These are phyloP conservation scores for Gnomoniopsis smithogilvyi DNA, from an alignment of 2,329 filamentous ascomycete species.

Conservation along the genomic window DNA sequence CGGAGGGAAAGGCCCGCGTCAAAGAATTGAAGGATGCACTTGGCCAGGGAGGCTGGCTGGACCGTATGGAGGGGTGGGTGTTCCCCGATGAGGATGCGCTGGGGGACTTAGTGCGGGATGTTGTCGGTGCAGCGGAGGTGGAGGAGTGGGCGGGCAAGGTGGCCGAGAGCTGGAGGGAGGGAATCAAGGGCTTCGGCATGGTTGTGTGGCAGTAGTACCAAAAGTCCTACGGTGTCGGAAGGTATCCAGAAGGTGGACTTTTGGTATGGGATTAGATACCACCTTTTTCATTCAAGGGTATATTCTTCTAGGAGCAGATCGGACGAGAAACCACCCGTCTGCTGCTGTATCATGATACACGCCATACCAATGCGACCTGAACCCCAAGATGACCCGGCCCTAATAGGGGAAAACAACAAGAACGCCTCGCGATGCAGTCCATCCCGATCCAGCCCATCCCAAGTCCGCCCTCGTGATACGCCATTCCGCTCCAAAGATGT, in stretches of 20 bases:
- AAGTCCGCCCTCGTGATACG: not conserved
- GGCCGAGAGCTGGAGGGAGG: conserved; percentile 36
- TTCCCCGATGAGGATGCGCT: conserved; percentile 25
- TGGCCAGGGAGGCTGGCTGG: conserved; percentile 34
- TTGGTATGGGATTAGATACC: not conserved
- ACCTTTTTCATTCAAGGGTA: not conserved
- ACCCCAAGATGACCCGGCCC: not conserved
- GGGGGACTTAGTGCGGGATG: conserved; percentile 23
- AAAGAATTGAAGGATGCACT: conserved; percentile 29
- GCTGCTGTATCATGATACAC: not conserved
- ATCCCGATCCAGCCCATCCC: not conserved
- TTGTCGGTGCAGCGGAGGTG: conserved; percentile 24
- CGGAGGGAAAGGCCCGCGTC: conserved; percentile 29
- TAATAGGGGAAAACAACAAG: not conserved
- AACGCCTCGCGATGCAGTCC: not conserved
- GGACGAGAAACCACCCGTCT: not conserved
- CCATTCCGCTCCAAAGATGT: not conserved
- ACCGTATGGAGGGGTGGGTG: conserved; percentile 31
- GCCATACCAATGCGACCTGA: not conserved
- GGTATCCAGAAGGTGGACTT: too few relatives aligned
- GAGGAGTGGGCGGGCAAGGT: conserved; percentile 34
- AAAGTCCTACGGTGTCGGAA: too few relatives aligned
- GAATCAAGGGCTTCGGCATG: conserved; percentile 33
- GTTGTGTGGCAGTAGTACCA: conserved; percentile 33
- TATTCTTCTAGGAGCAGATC: not conserved